Evolutionary conservation across 768 basidiomycete genomes (phyloP), one percentile per base, ranked within the genome.

Genomic region (Suillus occidentalis): DNA sequence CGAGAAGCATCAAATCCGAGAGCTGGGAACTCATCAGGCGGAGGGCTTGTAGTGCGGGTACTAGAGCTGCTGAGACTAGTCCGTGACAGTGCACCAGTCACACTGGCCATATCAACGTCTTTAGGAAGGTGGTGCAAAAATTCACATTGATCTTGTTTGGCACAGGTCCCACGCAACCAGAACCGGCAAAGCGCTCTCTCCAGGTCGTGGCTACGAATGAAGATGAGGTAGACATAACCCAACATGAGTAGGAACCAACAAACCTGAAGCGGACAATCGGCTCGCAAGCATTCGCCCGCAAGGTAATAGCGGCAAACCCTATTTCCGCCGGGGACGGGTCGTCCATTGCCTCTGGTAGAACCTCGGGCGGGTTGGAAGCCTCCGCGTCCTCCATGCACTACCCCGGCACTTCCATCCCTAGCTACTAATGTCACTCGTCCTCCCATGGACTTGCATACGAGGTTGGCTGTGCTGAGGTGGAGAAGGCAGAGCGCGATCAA

Each of bases 201-300:
- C 4, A 97, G 85, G 72, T 98, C 96, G 73, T 97, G 96, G 70
- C 96, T 97, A 69, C 4, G 69, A 62, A 62, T 58, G 62, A 47
- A 61, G 61, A 65, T 34, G 67, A 63, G 66, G 58, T 42, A 25
- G 58, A 42, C 39, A 28, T 59, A 59, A 28, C 18, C 61, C 31
- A 59, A 50, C 43, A 63, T 1, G 28, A 4, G 56, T 5, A 55
- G 28, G 22, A 55, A 43, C 45, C 66, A 31, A 73, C 87, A 68
- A 70, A 97, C 97, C 95, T 98, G 82, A 99, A 99, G 63, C 97
- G 88, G 79, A n/a, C 97, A 99, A 79, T 99, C 97, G 50, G 95
- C 93, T 56, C 97, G 81, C 64, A 98, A 80, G 73, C 97, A 99
- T 77, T 98, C 96, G 18, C 97, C 97, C 8, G 94, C 93, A 31